These are phyloP conservation scores for Dianthus caryophyllus DNA, from an alignment of 148 eudicot species.

Conservation along the genomic window DNA sequence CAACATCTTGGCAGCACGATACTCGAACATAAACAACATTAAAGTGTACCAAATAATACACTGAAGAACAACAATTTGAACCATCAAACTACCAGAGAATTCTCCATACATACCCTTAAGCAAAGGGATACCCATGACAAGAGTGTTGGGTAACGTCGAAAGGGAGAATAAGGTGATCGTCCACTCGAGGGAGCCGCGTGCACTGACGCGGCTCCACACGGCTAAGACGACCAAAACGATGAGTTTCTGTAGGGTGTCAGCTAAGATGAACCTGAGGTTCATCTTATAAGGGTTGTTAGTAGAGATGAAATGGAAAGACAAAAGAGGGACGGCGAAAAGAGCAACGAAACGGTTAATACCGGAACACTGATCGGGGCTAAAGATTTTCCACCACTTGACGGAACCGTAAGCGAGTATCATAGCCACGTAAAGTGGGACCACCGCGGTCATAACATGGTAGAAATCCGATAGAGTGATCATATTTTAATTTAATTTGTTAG, in stretches of 20 bases:
- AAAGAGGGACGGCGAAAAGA: conserved; percentile 76
- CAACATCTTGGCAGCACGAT: conserved; percentile 62
- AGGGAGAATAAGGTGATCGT: conserved; percentile 76
- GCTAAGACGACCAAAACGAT: conserved; percentile 46
- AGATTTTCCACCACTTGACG: conserved; percentile 94
- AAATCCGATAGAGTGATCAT: conserved; percentile 72
- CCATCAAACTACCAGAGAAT: conserved; percentile 78
- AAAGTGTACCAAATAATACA: conserved; percentile 93
- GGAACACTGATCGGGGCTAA: conserved; percentile 85
- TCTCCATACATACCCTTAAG: conserved; percentile 94
- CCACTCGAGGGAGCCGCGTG: conserved; percentile 75
- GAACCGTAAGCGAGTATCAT: conserved; percentile 93
- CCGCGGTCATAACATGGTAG: conserved; percentile 95
- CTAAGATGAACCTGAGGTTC: conserved; percentile 80
- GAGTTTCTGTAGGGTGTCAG: conserved; percentile 78
- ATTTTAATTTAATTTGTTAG: not conserved
- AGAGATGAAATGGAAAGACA: conserved; percentile 89
- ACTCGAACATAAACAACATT: conserved; percentile 94
- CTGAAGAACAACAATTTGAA: conserved; percentile 85
- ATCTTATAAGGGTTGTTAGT: conserved; percentile 69
- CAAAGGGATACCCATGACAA: conserved; percentile 92
- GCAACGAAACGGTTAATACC: conserved; percentile 93
- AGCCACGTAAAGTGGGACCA: conserved; percentile 89
- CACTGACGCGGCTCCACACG: conserved; percentile 51
- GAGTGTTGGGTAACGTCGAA: conserved; percentile 87